phyloP scores from a whole-genome alignment of 2,329 filamentous ascomycete genomes.

The Trichoderma atrobrunneum region DNA sequence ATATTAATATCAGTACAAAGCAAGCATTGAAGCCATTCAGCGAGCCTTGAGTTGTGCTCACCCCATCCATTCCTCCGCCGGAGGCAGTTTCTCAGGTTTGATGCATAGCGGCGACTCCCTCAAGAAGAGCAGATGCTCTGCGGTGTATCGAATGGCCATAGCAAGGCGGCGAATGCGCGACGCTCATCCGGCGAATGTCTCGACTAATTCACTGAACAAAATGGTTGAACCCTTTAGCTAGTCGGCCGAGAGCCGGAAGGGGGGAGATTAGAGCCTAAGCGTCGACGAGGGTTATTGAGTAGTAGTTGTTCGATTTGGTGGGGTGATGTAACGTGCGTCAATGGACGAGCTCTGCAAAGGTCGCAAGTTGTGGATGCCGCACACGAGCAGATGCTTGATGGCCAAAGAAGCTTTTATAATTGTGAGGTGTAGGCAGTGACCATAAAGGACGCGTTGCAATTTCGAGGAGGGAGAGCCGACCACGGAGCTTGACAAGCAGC shows the following conservation, averaged over 20 bases:
- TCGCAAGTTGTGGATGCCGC: not conserved
- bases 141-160: slow-evolving; percentile 67
- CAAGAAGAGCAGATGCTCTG: slow-evolving; percentile 72
- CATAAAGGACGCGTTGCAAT: slow-evolving; percentile 15
- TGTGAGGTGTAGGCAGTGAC: not conserved
- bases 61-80: slow-evolving; percentile 96
- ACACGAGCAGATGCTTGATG: not conserved
- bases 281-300: not conserved
- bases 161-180: slow-evolving; percentile 33
- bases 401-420: not conserved
- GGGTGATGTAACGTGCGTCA: slow-evolving; percentile 1
- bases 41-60: slow-evolving; percentile 61
- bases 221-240: not conserved
- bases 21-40: not conserved
- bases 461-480: slow-evolving; percentile 2
- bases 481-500: slow-evolving; percentile 8
- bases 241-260: slow-evolving; percentile 1
- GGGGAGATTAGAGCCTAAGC: not conserved
- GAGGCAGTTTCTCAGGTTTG: slow-evolving; percentile 76
- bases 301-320: not conserved
- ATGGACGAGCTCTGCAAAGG: not conserved
- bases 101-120: slow-evolving; percentile 78
- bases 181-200: slow-evolving; percentile 37
- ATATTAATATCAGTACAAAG: not conserved
- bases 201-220: slow-evolving; percentile 15